These are phyloP conservation scores for Geotrichum histeridarum DNA, from an alignment of 1,139 yeast species.

Conservation along the genomic window DNA sequence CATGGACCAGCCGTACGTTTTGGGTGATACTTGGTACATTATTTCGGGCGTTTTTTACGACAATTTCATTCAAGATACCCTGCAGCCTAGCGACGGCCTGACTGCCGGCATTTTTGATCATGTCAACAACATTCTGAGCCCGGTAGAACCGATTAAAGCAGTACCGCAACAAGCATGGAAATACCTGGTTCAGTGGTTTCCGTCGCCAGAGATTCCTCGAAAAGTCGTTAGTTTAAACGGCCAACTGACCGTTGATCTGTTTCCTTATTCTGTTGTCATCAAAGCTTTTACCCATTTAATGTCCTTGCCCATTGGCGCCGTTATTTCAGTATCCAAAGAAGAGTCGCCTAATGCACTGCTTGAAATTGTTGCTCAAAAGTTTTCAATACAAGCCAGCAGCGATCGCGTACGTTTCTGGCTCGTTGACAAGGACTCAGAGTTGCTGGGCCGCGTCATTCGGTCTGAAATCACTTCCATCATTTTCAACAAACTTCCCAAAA, in stretches of 20 bases:
- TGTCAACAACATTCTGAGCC: neutral
- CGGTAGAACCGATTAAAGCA: neutral
- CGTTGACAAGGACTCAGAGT: neutral
- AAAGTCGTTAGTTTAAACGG: conserved; percentile 5
- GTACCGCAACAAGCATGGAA: conserved; percentile 16
- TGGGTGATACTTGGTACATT: conserved; percentile 12
- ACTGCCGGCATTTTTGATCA: conserved; percentile 16
- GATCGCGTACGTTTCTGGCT: conserved; percentile 8
- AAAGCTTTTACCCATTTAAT: conserved; percentile 10
- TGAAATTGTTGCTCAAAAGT: neutral
- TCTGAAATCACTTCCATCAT: conserved; percentile 9
- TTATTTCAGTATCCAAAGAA: neutral
- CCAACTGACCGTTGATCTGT: conserved; percentile 7
- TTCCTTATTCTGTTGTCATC: conserved; percentile 10
- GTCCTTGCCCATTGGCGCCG: neutral
- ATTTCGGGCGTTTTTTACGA: conserved; percentile 6
- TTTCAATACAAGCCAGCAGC: neutral
- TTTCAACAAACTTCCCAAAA: conserved; percentile 4
- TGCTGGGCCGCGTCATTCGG: conserved; percentile 2
- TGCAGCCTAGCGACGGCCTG: conserved; percentile 8
- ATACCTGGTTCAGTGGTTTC: conserved; percentile 14
- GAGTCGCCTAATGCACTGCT: neutral
- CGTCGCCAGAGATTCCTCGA: conserved; percentile 12
- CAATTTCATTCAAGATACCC: neutral
- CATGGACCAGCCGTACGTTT: neutral